Evolutionary conservation across 78 protist species (phyloP).

Genomic region (Dictyostelium citrinum): DNA sequence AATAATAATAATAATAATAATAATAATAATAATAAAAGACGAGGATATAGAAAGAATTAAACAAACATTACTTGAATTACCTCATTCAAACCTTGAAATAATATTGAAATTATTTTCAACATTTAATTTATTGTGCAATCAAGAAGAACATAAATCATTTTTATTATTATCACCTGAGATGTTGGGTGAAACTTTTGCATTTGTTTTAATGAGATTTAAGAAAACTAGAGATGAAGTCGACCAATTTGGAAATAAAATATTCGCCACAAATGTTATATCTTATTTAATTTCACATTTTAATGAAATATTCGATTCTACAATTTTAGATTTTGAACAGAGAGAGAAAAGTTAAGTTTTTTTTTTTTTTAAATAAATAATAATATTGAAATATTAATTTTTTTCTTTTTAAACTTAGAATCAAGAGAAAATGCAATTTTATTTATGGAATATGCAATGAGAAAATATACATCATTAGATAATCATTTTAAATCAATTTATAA

Average conservation of each 20-base stretch:
- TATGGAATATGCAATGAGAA: background rate
- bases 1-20: too few relatives aligned
- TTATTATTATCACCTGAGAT: background rate
- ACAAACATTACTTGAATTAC: background rate
- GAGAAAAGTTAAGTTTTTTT: background rate
- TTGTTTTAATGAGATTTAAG: constrained; percentile 8
- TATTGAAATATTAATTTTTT: too few relatives aligned
- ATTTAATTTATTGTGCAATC: background rate
- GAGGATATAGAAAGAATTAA: background rate
- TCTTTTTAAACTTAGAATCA: background rate
- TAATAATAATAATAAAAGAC: too few relatives aligned
- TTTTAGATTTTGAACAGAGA: background rate
- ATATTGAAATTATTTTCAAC: background rate
- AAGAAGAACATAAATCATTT: background rate
- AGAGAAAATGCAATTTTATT: background rate
- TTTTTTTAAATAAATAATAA: too few relatives aligned
- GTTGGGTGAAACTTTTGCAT: background rate
- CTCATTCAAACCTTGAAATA: background rate
- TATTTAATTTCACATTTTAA: background rate
- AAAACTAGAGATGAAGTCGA: background rate
- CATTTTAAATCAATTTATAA: background rate
- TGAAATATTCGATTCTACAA: background rate
- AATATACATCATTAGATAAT: background rate
- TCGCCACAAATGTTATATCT: background rate
- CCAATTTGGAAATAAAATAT: background rate